Evolutionary conservation across 2,329 filamentous ascomycete species (phyloP).

Genomic region (Neonectria coccinea): DNA sequence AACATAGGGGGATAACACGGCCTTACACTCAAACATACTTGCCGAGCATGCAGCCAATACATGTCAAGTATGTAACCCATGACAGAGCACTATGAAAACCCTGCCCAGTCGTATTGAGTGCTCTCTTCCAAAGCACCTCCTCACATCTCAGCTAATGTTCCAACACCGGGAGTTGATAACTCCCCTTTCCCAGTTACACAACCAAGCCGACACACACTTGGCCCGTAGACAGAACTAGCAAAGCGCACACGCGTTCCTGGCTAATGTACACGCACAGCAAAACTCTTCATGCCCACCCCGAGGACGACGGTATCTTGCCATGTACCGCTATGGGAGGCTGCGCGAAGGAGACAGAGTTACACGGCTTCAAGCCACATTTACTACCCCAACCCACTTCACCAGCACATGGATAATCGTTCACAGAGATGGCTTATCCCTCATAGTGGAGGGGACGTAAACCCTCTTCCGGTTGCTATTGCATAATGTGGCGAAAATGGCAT

Average conservation of each 20-base stretch:
- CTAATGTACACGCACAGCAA: background rate
- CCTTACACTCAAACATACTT: background rate
- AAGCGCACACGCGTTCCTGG: slow-evolving; percentile 7
- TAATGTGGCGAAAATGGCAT: background rate
- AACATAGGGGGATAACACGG: background rate
- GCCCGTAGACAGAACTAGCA: background rate
- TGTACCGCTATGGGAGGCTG: background rate
- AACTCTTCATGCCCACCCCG: background rate
- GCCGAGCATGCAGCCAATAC: background rate
- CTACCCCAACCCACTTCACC: background rate
- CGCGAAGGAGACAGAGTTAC: background rate
- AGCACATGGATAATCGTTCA: background rate
- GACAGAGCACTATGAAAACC: background rate
- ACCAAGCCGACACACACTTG: slow-evolving; percentile 9
- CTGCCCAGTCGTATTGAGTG: background rate
- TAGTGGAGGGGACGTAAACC: background rate
- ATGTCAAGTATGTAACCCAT: background rate
- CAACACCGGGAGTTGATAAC: background rate
- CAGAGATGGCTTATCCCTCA: background rate
- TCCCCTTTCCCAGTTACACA: slow-evolving; percentile 15
- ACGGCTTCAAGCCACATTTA: background rate
- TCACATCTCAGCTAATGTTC: background rate
- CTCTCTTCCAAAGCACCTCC: background rate
- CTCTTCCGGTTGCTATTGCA: background rate
- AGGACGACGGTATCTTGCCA: background rate